Percentiles rank a stretch among this genome's conserved stretches.
Conservation (phyloP, 495 filamentous ascomycete species). For the Parmelia sp. region DNA sequence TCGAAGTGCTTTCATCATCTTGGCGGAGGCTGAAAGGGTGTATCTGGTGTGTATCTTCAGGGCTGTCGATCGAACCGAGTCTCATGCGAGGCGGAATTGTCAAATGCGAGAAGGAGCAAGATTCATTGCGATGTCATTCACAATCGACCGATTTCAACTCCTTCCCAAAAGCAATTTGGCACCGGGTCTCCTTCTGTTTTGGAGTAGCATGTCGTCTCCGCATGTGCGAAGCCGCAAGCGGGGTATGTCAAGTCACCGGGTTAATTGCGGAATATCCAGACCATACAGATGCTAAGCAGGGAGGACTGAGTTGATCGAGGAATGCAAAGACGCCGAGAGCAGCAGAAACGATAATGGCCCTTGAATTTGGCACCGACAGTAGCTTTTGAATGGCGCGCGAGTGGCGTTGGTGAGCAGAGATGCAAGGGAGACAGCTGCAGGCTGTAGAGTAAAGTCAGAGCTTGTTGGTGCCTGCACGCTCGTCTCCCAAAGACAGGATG, state of each 20-base stretch:
- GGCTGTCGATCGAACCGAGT: not conserved
- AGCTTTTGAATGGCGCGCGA: not conserved
- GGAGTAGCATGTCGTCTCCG: not conserved
- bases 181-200: not conserved
- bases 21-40: not conserved
- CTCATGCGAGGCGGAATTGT: not conserved
- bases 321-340: not conserved
- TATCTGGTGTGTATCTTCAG: not conserved
- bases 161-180: not conserved
- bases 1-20: conserved; percentile 39
- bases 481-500: not conserved
- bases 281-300: not conserved
- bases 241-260: not conserved
- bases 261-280: not conserved
- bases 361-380: not conserved
- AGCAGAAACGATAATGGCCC: not conserved
- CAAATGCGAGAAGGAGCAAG: not conserved
- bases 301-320: not conserved
- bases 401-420: not conserved
- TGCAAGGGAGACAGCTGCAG: not conserved
- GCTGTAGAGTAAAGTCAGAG: not conserved
- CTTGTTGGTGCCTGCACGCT: not conserved
- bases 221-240: not conserved
- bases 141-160: not conserved
- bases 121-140: not conserved